A percentile compares a stretch with the other conserved stretches of the same genome.
Conservation (phyloP, 768 basidiomycete genomes). For the Wakefieldia striispora region DNA sequence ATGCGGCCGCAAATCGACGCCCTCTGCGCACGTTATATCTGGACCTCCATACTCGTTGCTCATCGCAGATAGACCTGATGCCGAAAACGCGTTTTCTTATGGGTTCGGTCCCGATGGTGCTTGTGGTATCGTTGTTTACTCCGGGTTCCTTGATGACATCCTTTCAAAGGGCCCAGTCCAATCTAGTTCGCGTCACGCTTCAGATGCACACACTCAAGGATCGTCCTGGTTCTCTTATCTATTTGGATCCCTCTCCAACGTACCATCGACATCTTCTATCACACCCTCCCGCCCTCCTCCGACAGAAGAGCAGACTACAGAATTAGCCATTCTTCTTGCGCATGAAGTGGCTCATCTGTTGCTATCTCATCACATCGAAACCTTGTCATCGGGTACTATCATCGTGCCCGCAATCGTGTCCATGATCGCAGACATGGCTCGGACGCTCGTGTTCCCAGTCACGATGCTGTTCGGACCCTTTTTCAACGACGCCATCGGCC, state of each 20-base stretch:
- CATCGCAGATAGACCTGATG: constrained; percentile 81
- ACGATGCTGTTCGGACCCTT: constrained; percentile 95
- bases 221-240: constrained; percentile 48
- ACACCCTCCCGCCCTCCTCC: constrained; percentile 48
- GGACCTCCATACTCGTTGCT: constrained; percentile 91
- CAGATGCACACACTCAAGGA: constrained; percentile 16
- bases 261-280: constrained; percentile 32
- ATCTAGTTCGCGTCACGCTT: constrained; percentile 26
- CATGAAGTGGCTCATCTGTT: constrained; percentile 94
- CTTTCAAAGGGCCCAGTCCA: constrained; percentile 42
- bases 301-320: constrained; percentile 78
- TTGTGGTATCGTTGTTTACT: constrained; percentile 92
- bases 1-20: constrained; percentile 41
- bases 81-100: constrained; percentile 91
- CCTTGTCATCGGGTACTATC: constrained; percentile 80
- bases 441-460: constrained; percentile 81
- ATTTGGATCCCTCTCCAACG: constrained; percentile 42
- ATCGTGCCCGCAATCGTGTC: constrained; percentile 79
- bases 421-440: constrained; percentile 69
- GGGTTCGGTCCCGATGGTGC: constrained; percentile 91
- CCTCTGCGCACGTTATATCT: constrained; percentile 55
- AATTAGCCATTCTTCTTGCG: constrained; percentile 86
- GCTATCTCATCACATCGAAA: constrained; percentile 88
- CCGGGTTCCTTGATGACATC: constrained; percentile 89
- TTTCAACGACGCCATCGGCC: constrained; percentile 89